Conservation (phyloP, 371 early-diverging fungal genomes). For the Mycotypha africana region DNA sequence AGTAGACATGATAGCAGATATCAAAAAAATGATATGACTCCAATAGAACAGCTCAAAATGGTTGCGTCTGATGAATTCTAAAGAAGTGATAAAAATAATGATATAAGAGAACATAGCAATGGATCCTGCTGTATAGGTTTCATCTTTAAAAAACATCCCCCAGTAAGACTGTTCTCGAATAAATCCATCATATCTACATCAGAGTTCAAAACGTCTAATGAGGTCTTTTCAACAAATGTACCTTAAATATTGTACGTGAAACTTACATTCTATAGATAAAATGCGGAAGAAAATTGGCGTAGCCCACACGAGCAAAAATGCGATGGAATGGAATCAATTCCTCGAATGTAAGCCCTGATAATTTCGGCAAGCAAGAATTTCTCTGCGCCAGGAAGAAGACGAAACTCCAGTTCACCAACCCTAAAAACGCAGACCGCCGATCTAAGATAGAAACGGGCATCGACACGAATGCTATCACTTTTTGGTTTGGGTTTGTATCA, state of each 20-base stretch:
- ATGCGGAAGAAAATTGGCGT: constrained; percentile 31
- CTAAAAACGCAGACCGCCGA: constrained; percentile 37
- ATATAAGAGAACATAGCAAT: constrained; percentile 32
- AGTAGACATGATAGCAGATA: constrained; percentile 24
- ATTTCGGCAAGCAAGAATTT: constrained; percentile 28
- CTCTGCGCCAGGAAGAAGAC: constrained; percentile 37
- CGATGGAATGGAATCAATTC: constrained; percentile 39
- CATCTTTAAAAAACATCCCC: constrained; percentile 21
- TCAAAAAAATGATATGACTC: constrained; percentile 28
- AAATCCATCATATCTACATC: constrained; percentile 6
- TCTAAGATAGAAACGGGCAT: constrained; percentile 16
- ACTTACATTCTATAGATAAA: constrained; percentile 43
- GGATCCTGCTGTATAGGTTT: constrained; percentile 33
- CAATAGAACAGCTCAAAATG: constrained; percentile 41
- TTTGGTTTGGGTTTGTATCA: constrained; percentile 6
- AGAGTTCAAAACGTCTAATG: no score
- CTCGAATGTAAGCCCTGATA: constrained; percentile 41
- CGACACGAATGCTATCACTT: constrained; percentile 17
- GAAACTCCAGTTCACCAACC: constrained; percentile 35
- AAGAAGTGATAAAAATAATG: constrained; percentile 28
- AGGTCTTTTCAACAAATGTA: no score
- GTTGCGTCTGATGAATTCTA: constrained; percentile 36
- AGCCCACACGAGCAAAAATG: constrained; percentile 38
- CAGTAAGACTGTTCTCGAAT: constrained; percentile 3
- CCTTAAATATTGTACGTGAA: no score